Base-by-base conservation (phyloP, 768 basidiomycete genomes). In the Amanita inopinata region DNA sequence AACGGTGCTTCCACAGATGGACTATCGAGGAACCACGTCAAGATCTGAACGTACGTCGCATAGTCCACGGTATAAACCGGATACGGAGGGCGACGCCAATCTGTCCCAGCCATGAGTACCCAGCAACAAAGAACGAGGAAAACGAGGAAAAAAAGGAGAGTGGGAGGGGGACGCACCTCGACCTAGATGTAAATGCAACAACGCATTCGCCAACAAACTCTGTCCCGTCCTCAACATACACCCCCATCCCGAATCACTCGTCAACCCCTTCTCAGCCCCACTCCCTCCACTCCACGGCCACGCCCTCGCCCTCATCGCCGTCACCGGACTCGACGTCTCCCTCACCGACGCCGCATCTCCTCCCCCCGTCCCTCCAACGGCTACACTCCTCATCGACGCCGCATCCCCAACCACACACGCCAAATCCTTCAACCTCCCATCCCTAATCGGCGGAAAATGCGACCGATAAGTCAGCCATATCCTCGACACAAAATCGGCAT, bases 1-100 rank as follows among this genome's bases (percentile, higher is more conserved):
- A 99, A 99, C 0, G 94, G 94, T 12, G 83, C 80, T 22, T 82
- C 67, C 0, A 86, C 77, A 0, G 80, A 72, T 0, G 93, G 93
- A 2, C 83, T 81, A 56, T 99, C 94, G 34, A 97, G 63, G 65
- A 98, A 99, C 91, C 93, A 98, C 0, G 88, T 84, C 15, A 99
- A 45, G 39, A 97, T 84, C 49, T 84, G 84, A 5, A 94, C 86
- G 54, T 99, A 98, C 2, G 76, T 82, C 0, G 87, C 86, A 55
- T 86, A 91, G 32, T 72, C 78, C 2, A 74, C 67, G 0, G 79
- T 76, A 44, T 65, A 63, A 10, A 79, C 64, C 2, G 75, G 67
- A 45, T 74, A 56, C 0, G 78, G 72, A 0, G 91, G 88, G 15
- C 80, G 66, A 40, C 91, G 71, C 91, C 92, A 94, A 45, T 92